Evolutionary conservation across 169 alveolate species (phyloP), one percentile per base, ranked within the genome.

Genomic region (Plasmodium malariae): DNA sequence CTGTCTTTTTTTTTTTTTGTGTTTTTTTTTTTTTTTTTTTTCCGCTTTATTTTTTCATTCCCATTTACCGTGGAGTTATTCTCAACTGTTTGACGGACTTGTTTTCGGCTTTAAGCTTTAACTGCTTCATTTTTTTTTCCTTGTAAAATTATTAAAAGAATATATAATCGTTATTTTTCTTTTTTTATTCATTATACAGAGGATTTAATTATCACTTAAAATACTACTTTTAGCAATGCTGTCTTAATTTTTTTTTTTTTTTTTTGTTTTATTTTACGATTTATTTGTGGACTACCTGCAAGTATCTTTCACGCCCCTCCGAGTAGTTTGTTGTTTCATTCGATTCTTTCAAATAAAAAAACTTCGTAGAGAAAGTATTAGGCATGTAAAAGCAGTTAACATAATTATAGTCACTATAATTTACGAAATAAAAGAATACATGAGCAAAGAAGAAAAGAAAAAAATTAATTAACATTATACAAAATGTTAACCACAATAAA

Each of bases 51-150:
- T n/a, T n/a, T 7, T 60, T 28, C 51, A 30, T 65, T 9, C 5
- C 19, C 19, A 26, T 28, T 14, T 63, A 78, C 89, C 89, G 60
- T 5, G 89, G 78, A 21, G 89, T 78, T 62, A 78, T 78, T 78
- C 89, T 63, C 51, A 78, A 62, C 59, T 78, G 89, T 36, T 78
- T 78, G 49, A 78, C 89, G n/a, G 73, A 28, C 37, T 78, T 78
- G 59, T 78, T 49, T 65, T 78, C 89, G 30, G 59, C 63, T 49
- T 78, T 78, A 24, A 19, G 67, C 68, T 63, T 78, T 40, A 78
- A 69, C 48, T 78, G 72, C 76, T 78, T 78, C 78, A 78, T 62
- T 60, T 78, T 78, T 69, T 78, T 78, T 78, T 78, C 89, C 89
- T 74, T 62, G 19, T 7, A 54, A 19, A 78, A 78, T 37, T 62